A percentile compares a stretch with the other conserved stretches of the same genome.
phyloP scores from a whole-genome alignment of 768 basidiomycete genomes.

The Trametes elegans region DNA sequence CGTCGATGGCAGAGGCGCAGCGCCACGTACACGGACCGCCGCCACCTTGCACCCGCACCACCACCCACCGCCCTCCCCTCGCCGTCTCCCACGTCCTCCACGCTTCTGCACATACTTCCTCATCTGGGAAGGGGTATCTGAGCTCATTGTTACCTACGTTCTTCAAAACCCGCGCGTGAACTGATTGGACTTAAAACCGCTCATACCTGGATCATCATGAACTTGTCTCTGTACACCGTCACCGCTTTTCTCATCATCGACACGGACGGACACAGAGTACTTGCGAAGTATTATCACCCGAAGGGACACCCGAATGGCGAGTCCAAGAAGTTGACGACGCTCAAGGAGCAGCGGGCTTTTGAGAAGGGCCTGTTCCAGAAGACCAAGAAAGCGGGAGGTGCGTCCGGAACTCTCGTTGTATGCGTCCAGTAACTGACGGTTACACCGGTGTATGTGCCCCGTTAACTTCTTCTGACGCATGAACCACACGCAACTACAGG shows the following conservation, averaged over 20 bases:
- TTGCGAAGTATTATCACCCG: constrained; percentile 94
- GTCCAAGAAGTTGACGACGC: constrained; percentile 55
- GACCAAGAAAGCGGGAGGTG: constrained; percentile 92
- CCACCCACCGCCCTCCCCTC: no score
- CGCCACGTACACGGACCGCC: not conserved
- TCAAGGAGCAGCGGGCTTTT: constrained; percentile 94
- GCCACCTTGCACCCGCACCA: no score
- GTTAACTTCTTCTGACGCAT: no score
- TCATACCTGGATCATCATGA: constrained; percentile 54
- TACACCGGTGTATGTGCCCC: no score
- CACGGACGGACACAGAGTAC: constrained; percentile 90
- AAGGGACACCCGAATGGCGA: constrained; percentile 60
- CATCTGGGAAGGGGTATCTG: no score
- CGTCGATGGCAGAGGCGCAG: not conserved
- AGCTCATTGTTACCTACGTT: not conserved
- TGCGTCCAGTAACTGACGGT: not conserved
- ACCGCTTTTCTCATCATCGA: constrained; percentile 90
- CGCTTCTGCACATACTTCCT: no score
- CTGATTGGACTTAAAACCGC: no score
- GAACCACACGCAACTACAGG: constrained; percentile 43
- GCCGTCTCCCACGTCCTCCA: no score
- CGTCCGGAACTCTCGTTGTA: constrained; percentile 25
- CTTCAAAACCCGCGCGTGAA: no score
- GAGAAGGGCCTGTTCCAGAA: constrained; percentile 96
- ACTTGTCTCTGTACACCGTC: constrained; percentile 85